phyloP scores from a whole-genome alignment of 768 basidiomycete genomes.

The Tricholoma saponaceum region DNA sequence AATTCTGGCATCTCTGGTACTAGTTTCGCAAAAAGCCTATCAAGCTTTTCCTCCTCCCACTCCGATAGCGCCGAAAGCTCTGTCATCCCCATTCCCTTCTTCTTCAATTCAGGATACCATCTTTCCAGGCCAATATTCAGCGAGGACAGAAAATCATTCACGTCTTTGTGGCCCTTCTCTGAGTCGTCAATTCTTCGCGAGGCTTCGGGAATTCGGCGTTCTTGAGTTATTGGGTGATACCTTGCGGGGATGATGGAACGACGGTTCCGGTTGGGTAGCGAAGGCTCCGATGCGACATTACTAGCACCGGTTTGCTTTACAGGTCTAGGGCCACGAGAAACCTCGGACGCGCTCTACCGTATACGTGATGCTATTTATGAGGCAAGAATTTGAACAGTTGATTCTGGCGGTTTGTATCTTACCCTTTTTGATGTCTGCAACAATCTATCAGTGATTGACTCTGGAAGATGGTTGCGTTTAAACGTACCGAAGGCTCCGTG shows the following conservation, averaged over 20 bases:
- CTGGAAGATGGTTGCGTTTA: too few relatives aligned
- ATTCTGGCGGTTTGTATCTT: too few relatives aligned
- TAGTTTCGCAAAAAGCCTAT: neutral
- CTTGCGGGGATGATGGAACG: neutral
- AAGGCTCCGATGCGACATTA: neutral
- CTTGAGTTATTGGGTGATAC: neutral
- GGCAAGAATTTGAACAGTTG: too few relatives aligned
- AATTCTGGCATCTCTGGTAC: neutral
- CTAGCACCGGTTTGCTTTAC: too few relatives aligned
- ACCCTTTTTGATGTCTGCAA: too few relatives aligned
- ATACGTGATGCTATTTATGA: too few relatives aligned
- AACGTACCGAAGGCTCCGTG: neutral
- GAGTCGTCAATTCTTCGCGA: too few relatives aligned
- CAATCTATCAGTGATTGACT: too few relatives aligned
- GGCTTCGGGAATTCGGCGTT: neutral
- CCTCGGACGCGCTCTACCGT: too few relatives aligned
- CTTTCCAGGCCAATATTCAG: neutral
- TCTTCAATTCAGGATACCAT: neutral
- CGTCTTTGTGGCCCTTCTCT: neutral
- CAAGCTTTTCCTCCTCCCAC: constrained; percentile 1
- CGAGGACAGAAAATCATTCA: neutral
- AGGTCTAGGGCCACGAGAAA: too few relatives aligned
- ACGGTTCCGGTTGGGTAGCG: neutral
- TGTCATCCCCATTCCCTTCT: neutral
- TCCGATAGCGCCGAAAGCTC: neutral